Base-by-base conservation (phyloP, 1,139 yeast genomes). In the Meyerozyma carpophila region DNA sequence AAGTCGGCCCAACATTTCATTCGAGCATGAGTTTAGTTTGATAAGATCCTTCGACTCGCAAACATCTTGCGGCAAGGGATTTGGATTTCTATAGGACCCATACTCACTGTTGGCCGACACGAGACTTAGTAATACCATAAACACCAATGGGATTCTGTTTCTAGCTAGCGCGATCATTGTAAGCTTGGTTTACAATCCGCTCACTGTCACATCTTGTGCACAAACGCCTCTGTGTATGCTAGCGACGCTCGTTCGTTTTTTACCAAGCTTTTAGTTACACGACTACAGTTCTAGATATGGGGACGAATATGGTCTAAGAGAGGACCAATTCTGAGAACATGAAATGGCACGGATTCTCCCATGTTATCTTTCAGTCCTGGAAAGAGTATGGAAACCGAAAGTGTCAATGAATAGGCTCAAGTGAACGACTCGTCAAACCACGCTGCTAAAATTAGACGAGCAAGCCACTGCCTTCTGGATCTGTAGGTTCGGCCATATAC, bases 31-130 rank as follows among this genome's bases (percentile, higher is more conserved):
- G 1, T 75, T 65, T 31, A 75, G 56, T 40, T 66, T 66, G 40
- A 69, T 65, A 40, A 73, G 55, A 49, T 75, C 80, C 41, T 66
- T 64, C 11, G 77, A 69, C 32, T 66, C 61, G 50, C 76, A 70
- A 39, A 54, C 56, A 26, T 62, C 63, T 43, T 57, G 58, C 5
- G 68, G 65, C 37, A 74, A 62, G 5, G 77, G 77, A 46, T 73
- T 67, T 4, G 80, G 77, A 50, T 75, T 75, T 42, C 68, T 59
- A 54, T 75, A 73, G 20, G 71, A 62, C 6, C 77, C 80, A 52
- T 65, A 67, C 46, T 64, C 70, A 21, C 14, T 14, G 11, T 34
- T 16, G 20, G 34, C 34, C 16, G 34, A 31, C 18, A 31, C 34
- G 14, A 14, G 16, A 14, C 10, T n/a, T 14, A 13, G 10, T 8